Evolutionary conservation across 805 yeast species (phyloP), one percentile per base, ranked within the genome.

Genomic region (Kluyveromyces nonfermentans): DNA sequence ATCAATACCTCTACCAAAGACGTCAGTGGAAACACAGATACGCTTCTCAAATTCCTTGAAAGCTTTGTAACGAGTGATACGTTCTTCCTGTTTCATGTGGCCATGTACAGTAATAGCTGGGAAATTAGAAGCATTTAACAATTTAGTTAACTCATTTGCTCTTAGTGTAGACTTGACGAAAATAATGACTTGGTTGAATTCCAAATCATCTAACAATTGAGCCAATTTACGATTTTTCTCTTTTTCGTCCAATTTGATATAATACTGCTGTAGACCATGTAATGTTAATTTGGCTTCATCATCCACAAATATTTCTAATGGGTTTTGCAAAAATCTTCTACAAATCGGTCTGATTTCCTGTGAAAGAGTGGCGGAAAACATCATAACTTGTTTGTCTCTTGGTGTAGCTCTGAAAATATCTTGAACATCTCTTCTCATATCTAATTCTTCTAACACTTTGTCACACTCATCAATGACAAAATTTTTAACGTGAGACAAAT

Each of bases 1-100:
- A 78, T 90, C 98, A 60, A 90, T 93, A 75, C 98, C 98, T 77
- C 98, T 88, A 64, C 98, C 98, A 54, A 90, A 90, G 43, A 90
- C 96, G 71, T 90, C 98, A 47, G 98, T 90, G 46, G 97, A 82
- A 43, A 90, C 97, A 77, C 97, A 93, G 62, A 90, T 93, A 73
- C 98, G 88, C 75, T 88, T 89, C 78, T 89, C 88, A 74, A 90
- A 93, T 71, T 90, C 97, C 72, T 90, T 90, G 77, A 90, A 90
- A 50, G 86, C 80, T 71, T 85, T 88, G 77, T 93, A 90, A 66
- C 96, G 82, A 48, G 85, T 95, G 62, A 93, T 93, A 77, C 98
- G 89, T 73, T 90, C 97, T 67, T 87, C 96, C 73, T 93, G 98
- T 51, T 90, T 85, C 70, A 93, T 78, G 57, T 87, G 94, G 49